Conservation (phyloP, 2,329 filamentous ascomycete species). For the Microsporum canis region DNA sequence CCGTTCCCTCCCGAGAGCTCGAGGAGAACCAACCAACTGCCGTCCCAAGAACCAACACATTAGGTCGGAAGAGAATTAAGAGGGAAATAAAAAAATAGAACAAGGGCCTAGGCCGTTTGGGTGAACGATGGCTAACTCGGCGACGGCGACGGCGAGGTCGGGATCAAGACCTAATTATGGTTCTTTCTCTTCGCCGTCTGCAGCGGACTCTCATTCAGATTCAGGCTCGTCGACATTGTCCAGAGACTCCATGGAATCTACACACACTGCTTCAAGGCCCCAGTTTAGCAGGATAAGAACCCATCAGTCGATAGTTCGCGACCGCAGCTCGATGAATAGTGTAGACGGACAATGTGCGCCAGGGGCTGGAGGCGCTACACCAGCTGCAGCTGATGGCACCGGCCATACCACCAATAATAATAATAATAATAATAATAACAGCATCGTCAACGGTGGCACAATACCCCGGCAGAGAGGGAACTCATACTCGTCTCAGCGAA, state of each 20-base stretch:
- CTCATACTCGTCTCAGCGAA: conserved; percentile 1
- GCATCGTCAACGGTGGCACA: not conserved
- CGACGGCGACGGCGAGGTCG: not conserved
- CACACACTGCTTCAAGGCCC: not conserved
- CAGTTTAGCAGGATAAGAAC: conserved; percentile 4
- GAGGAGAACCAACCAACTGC: not conserved
- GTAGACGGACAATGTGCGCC: not conserved
- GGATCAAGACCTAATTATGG: not conserved
- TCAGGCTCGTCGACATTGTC: not conserved
- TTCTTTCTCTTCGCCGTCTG: not conserved
- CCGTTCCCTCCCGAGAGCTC: not conserved
- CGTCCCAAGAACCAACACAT: not conserved
- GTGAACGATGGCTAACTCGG: not conserved
- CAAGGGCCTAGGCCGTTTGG: not conserved
- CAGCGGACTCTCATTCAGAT: not conserved
- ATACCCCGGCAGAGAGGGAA: not conserved
- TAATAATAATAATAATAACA: not conserved
- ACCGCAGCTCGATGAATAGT: not conserved
- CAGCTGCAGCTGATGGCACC: not conserved
- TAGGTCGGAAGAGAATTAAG: not conserved
- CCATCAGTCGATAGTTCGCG: not conserved
- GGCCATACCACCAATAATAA: not conserved
- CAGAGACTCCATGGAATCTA: not conserved
- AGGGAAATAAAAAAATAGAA: not conserved
- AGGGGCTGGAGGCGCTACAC: not conserved